These are phyloP conservation scores for Falciphora oryzae DNA, from an alignment of 2,329 filamentous ascomycete species.

Conservation along the genomic window DNA sequence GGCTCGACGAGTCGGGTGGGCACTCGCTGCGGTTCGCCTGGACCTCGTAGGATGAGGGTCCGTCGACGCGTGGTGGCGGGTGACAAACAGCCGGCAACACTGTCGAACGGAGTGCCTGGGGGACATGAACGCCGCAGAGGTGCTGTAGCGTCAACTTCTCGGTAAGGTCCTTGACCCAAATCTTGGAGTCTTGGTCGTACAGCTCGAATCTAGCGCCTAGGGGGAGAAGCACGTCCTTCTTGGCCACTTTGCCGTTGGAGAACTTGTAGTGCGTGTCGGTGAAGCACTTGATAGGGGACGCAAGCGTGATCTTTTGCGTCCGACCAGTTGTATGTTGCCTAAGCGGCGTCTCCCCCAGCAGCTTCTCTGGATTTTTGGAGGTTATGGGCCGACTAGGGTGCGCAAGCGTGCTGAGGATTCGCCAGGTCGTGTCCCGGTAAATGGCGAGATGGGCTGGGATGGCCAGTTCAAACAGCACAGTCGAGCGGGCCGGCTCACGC, in stretches of 20 bases:
- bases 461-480: too few relatives aligned
- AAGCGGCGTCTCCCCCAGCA: too few relatives aligned
- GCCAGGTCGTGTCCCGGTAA: too few relatives aligned
- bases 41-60: slow-evolving; percentile 48
- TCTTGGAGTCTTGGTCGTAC: slow-evolving; percentile 32
- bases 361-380: too few relatives aligned
- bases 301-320: too few relatives aligned
- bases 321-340: too few relatives aligned
- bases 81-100: slow-evolving; percentile 24
- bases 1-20: slow-evolving; percentile 36
- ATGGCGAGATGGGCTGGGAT: too few relatives aligned
- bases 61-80: slow-evolving; percentile 27
- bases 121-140: slow-evolving; percentile 34
- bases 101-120: slow-evolving; percentile 21
- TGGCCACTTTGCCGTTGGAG: slow-evolving; percentile 23
- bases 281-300: too few relatives aligned
- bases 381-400: too few relatives aligned
- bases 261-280: too few relatives aligned
- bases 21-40: slow-evolving; percentile 44
- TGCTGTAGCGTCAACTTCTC: slow-evolving; percentile 35
- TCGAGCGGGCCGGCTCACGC: too few relatives aligned
- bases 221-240: slow-evolving; percentile 35
- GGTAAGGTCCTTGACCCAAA: slow-evolving; percentile 32
- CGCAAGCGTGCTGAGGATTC: too few relatives aligned
- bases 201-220: slow-evolving; percentile 42